phyloP scores from a whole-genome alignment of 108 stramenopile species.

The Cyclotella distinguenda region DNA sequence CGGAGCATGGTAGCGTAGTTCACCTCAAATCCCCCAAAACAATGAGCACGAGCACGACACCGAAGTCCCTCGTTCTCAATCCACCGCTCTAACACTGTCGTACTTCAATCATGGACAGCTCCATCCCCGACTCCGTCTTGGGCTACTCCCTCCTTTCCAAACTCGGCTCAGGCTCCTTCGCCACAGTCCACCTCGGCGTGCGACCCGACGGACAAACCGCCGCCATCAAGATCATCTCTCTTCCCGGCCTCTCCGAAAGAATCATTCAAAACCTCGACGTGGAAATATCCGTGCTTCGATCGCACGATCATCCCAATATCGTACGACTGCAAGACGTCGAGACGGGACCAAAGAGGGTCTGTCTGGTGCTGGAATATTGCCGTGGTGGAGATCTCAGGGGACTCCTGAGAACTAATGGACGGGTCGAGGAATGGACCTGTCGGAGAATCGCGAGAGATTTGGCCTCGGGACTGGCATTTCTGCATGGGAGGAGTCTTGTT shows the following conservation, averaged over 20 bases:
- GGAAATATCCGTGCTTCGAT: constrained; percentile 93
- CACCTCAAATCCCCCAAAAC: no score
- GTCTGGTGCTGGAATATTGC: constrained; percentile 95
- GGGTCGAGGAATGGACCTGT: constrained; percentile 79
- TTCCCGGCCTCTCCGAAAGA: constrained; percentile 90
- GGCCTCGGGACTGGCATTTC: constrained; percentile 82
- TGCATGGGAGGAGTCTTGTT: constrained; percentile 84
- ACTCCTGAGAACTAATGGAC: constrained; percentile 73
- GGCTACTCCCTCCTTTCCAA: neutral
- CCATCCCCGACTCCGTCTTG: neutral
- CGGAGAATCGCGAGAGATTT: constrained; percentile 90
- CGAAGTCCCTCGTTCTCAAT: no score
- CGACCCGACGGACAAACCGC: constrained; percentile 10
- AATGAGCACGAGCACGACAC: no score
- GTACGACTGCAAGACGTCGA: constrained; percentile 82
- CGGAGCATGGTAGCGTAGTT: no score
- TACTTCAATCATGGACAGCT: no score
- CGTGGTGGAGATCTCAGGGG: constrained; percentile 93
- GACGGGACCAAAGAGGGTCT: constrained; percentile 87
- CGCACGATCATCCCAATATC: constrained; percentile 91
- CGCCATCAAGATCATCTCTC: constrained; percentile 93
- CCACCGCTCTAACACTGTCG: no score
- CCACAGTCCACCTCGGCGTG: neutral
- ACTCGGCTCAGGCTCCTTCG: constrained; percentile 10
- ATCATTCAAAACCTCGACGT: constrained; percentile 92